Percentiles rank a stretch among this genome's conserved stretches.
These are phyloP conservation scores for Sutorius eximius DNA, from an alignment of 1,284 basidiomycete species.

Conservation along the genomic window DNA sequence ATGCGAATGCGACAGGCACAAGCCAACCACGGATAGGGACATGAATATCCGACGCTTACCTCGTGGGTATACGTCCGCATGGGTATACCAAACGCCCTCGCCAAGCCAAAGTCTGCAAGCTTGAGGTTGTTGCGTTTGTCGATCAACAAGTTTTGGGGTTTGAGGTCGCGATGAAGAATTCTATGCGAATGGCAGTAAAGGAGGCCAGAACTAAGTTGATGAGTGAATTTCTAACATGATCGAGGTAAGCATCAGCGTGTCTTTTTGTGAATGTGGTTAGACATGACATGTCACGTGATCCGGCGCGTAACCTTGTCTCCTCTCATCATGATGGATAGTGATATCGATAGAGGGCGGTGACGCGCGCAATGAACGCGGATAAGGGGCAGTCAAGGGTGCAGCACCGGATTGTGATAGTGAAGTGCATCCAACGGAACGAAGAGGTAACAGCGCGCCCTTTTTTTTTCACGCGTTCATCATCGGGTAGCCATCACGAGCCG, in stretches of 20 bases:
- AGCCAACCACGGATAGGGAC: not conserved
- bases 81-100: constrained; percentile 96
- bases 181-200: constrained; percentile 96
- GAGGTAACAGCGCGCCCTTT: constrained; percentile 8
- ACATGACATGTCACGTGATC: constrained; percentile 29
- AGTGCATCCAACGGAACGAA: constrained; percentile 24
- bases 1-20: not conserved
- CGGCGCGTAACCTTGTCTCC: constrained; percentile 24
- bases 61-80: constrained; percentile 98
- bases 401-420: constrained; percentile 3
- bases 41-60: constrained; percentile 46
- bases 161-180: constrained; percentile 95
- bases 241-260: constrained; percentile 12
- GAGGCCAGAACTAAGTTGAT: constrained; percentile 85
- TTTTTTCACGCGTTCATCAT: constrained; percentile 17
- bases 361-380: not conserved
- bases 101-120: constrained; percentile 95
- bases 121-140: constrained; percentile 90
- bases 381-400: not conserved
- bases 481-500: constrained; percentile 12
- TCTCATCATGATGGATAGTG: constrained; percentile 21
- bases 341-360: constrained; percentile 20
- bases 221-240: constrained; percentile 77
- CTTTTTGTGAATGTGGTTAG: not conserved
- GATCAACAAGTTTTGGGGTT: constrained; percentile 97